phyloP scores from a whole-genome alignment of 1,284 basidiomycete species.

The Tilletia horrida region DNA sequence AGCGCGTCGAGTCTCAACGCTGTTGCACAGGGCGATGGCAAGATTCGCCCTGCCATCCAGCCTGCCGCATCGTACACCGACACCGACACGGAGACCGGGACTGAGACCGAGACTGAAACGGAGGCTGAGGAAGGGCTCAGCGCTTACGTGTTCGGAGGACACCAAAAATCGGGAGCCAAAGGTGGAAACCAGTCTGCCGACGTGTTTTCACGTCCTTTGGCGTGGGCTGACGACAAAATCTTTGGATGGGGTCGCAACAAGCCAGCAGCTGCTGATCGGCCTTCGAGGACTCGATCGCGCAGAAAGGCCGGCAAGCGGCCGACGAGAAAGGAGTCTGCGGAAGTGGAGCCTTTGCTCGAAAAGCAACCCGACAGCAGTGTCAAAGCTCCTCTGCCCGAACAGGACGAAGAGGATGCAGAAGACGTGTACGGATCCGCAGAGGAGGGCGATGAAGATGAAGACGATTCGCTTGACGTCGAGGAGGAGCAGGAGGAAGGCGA shows the following conservation, averaged over 20 bases:
- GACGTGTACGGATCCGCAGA: constrained; percentile 3
- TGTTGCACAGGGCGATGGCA: no score
- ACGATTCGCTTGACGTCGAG: constrained; percentile 32
- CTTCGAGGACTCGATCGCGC: background rate
- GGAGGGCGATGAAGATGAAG: constrained; percentile 24
- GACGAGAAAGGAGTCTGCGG: no score
- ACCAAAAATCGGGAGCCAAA: constrained; percentile 32
- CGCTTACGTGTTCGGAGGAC: constrained; percentile 29
- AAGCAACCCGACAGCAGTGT: background rate
- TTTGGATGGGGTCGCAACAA: constrained; percentile 70
- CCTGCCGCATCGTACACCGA: background rate
- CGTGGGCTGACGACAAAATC: constrained; percentile 83
- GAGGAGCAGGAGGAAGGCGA: constrained; percentile 47
- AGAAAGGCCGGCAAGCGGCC: background rate
- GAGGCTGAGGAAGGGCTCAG: constrained; percentile 32
- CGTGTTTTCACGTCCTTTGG: constrained; percentile 51
- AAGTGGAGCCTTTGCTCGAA: no score
- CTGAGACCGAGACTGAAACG: constrained; percentile 23
- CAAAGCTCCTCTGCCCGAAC: constrained; percentile 10
- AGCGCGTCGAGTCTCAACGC: background rate
- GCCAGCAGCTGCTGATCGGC: constrained; percentile 22
- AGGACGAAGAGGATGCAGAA: constrained; percentile 20
- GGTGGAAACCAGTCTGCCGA: constrained; percentile 27
- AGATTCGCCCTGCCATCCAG: background rate
- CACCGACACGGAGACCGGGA: constrained; percentile 5